Conservation (phyloP, 495 filamentous ascomycete genomes). For the Daldinia caldariorum region DNA sequence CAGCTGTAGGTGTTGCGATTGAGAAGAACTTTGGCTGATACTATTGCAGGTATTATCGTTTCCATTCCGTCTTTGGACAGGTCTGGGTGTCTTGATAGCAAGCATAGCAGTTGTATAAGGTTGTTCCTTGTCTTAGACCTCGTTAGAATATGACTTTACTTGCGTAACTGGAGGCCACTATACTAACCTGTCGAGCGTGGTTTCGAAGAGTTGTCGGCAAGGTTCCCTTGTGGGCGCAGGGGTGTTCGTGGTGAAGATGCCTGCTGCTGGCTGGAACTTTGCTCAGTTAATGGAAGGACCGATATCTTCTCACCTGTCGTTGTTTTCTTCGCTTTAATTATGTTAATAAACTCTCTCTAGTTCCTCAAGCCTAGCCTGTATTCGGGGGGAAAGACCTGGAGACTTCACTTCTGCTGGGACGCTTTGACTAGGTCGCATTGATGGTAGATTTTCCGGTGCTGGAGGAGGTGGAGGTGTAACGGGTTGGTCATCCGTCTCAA, state of each 20-base stretch:
- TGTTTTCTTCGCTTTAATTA: slow-evolving; percentile 1
- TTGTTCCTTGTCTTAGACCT: neutral
- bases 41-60: neutral
- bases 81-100: neutral
- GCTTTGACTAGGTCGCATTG: neutral
- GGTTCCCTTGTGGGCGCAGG: neutral
- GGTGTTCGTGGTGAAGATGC: neutral
- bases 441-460: neutral
- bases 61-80: neutral
- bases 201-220: neutral
- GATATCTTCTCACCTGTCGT: slow-evolving; percentile 10
- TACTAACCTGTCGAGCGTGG: neutral
- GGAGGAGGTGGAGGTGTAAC: neutral
- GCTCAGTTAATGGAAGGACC: slow-evolving; percentile 2
- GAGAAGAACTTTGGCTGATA: neutral
- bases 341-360: slow-evolving; percentile 1
- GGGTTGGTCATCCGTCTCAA: slow-evolving; percentile 10
- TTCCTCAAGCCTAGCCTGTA: neutral
- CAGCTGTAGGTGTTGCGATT: slow-evolving; percentile 11
- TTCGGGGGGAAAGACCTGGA: slow-evolving; percentile 14
- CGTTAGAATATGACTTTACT: neutral
- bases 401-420: neutral
- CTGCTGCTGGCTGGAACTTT: neutral
- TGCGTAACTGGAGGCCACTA: neutral
- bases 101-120: neutral